Conservation (phyloP, 73 alveolate species). For the Tetrahymena thermophila region DNA sequence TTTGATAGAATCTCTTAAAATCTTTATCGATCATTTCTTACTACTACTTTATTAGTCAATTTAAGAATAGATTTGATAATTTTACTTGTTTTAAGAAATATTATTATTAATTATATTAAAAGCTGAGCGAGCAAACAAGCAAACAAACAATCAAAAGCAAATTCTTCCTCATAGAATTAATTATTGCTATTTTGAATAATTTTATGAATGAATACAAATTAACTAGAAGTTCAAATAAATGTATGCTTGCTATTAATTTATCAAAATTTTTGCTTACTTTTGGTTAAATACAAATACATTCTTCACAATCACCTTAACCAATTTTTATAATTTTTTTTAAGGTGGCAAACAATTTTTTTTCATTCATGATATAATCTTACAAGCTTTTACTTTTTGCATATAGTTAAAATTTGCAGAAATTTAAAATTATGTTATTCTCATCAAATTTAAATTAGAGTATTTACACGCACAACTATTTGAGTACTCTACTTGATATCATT, state of each 20-base stretch:
- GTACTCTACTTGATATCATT: no score
- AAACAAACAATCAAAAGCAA: neutral
- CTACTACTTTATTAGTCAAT: neutral
- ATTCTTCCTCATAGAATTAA: neutral
- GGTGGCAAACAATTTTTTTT: neutral
- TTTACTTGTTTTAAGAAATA: neutral
- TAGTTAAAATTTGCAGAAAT: neutral
- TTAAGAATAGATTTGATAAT: neutral
- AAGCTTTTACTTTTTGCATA: no score
- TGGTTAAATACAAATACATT: neutral
- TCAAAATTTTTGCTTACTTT: neutral
- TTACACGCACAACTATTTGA: neutral
- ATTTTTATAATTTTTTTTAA: no score
- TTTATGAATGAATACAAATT: neutral
- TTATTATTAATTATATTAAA: neutral
- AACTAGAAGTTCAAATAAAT: neutral
- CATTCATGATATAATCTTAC: neutral
- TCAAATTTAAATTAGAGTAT: neutral
- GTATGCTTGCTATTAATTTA: neutral
- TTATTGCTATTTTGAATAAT: neutral
- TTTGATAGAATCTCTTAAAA: neutral
- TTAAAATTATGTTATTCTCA: neutral
- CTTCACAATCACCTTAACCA: neutral
- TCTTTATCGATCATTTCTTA: neutral
- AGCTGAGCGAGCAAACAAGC: no score